Evolutionary conservation across 2,329 filamentous ascomycete genomes (phyloP).

Genomic region (Byssoonygena ceratinophila): DNA sequence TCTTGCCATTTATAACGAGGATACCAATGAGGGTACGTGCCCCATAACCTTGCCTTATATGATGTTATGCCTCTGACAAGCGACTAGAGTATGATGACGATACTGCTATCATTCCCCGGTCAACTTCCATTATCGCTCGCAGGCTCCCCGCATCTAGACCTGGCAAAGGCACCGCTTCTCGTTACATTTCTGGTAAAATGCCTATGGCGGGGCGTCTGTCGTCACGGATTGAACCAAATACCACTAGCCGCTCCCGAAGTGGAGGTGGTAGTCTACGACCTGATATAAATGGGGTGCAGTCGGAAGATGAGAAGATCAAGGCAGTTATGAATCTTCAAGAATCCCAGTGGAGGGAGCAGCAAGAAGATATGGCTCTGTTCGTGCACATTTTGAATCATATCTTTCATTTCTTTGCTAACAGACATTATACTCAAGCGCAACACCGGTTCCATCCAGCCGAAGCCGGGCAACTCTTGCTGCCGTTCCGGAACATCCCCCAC

Average conservation of each 20-base stretch:
- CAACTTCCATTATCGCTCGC: slow-evolving; percentile 83
- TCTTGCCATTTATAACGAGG: slow-evolving; percentile 84
- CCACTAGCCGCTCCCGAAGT: slow-evolving; percentile 26
- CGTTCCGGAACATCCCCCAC: slow-evolving; percentile 85
- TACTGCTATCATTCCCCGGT: slow-evolving; percentile 90
- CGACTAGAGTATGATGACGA: slow-evolving; percentile 87
- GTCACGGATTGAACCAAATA: slow-evolving; percentile 53
- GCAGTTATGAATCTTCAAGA: slow-evolving; percentile 86
- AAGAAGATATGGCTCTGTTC: slow-evolving; percentile 82
- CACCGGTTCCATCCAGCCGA: slow-evolving; percentile 35
- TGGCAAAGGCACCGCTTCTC: slow-evolving; percentile 79
- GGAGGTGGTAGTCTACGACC: slow-evolving; percentile 37
- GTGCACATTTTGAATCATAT: slow-evolving; percentile 18
- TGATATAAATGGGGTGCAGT: slow-evolving; percentile 67
- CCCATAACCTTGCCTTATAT: background rate
- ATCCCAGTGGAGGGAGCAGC: slow-evolving; percentile 84
- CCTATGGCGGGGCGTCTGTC: slow-evolving; percentile 76
- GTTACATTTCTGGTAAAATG: slow-evolving; percentile 95
- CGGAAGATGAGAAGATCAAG: slow-evolving; percentile 85
- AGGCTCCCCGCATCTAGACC: slow-evolving; percentile 73
- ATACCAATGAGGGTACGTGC: slow-evolving; percentile 71
- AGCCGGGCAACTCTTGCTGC: slow-evolving; percentile 42
- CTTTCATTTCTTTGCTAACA: slow-evolving; percentile 4
- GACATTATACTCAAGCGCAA: slow-evolving; percentile 29
- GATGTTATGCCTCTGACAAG: background rate